phyloP scores from a whole-genome alignment of 768 basidiomycete species.

The Mycena sanguinolenta region DNA sequence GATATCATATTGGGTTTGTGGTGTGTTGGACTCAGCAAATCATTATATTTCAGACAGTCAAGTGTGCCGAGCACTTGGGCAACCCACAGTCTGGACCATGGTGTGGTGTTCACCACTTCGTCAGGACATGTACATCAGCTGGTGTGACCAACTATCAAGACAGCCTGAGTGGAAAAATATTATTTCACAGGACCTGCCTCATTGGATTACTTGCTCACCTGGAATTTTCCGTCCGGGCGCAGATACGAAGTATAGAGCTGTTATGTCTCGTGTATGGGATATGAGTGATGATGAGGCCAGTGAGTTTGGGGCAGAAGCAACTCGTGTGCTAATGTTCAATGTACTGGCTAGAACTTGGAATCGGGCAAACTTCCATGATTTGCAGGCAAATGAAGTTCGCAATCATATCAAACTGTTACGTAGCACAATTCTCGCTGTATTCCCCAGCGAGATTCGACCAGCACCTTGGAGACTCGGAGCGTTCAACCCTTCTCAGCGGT shows the following conservation, averaged over 20 bases:
- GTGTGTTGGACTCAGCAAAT: not conserved
- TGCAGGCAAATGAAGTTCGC: not conserved
- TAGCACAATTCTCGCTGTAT: not conserved
- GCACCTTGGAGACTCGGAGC: not conserved
- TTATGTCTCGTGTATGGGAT: not conserved
- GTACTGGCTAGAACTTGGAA: not conserved
- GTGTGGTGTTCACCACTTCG: too few relatives aligned
- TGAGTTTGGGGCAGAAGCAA: not conserved
- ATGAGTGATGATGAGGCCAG: not conserved
- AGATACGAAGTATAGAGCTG: not conserved
- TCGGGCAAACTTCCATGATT: not conserved
- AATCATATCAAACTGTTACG: not conserved
- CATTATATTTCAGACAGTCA: too few relatives aligned
- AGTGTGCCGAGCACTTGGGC: too few relatives aligned
- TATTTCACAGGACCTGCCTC: too few relatives aligned
- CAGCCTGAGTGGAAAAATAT: too few relatives aligned
- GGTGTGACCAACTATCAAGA: too few relatives aligned
- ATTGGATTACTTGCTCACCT: too few relatives aligned
- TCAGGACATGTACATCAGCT: too few relatives aligned
- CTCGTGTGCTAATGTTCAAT: not conserved
- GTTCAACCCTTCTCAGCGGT: not conserved
- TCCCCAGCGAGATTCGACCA: not conserved
- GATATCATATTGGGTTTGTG: not conserved
- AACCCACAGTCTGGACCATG: too few relatives aligned
- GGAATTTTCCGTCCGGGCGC: too few relatives aligned